Evolutionary conservation across 805 yeast species (phyloP).

Genomic region (Lipomyces lipofer): DNA sequence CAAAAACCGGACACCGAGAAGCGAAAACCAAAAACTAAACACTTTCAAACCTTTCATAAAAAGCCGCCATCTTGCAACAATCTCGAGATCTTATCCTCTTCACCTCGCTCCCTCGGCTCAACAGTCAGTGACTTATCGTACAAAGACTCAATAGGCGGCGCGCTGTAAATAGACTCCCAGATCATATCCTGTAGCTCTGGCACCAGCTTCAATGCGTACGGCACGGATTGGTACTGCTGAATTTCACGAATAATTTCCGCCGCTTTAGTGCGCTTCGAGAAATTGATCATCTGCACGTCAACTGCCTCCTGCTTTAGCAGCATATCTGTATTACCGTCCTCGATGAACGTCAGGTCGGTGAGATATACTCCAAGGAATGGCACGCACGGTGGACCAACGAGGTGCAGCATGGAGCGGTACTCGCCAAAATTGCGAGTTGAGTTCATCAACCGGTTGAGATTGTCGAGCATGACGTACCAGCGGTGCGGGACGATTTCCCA

Average conservation of each 20-base stretch:
- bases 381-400: conserved; percentile 75
- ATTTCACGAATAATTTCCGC: conserved; percentile 74
- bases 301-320: conserved; percentile 1
- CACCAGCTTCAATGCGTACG: conserved; percentile 63
- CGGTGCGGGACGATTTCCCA: conserved; percentile 69
- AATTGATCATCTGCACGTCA: conserved; percentile 58
- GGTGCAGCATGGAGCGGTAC: conserved; percentile 75
- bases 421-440: conserved; percentile 85
- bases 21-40: neutral
- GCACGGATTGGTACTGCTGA: conserved; percentile 62
- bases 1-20: too few relatives aligned
- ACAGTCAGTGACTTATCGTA: conserved; percentile 70
- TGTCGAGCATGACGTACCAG: conserved; percentile 53
- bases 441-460: conserved; percentile 82
- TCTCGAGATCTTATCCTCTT: conserved; percentile 38
- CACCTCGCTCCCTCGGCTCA: conserved; percentile 55
- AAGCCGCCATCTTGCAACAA: conserved; percentile 38
- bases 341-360: conserved; percentile 84
- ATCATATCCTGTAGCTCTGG: conserved; percentile 59
- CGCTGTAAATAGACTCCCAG: conserved; percentile 48
- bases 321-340: conserved; percentile 81
- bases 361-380: conserved; percentile 92
- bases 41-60: conserved; percentile 19
- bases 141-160: conserved; percentile 78
- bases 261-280: conserved; percentile 72